Conservation (phyloP, 345 rosid genomes). For the Sonneratia caseolaris region DNA sequence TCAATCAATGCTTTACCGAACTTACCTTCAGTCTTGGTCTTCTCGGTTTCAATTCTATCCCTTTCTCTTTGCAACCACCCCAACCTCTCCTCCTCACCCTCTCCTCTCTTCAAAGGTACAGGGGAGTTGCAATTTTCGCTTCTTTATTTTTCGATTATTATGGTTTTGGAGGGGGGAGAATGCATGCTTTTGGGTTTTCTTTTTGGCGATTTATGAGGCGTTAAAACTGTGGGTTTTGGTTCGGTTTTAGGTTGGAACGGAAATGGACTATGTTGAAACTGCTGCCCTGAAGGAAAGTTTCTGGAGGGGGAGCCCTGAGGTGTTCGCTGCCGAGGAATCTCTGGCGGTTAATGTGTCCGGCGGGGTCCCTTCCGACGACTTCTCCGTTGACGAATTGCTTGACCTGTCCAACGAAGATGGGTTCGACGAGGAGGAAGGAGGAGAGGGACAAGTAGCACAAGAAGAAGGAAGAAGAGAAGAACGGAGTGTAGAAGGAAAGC, state of each 20-base stretch:
- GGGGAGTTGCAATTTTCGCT: neutral
- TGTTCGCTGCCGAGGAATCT: constrained; percentile 7
- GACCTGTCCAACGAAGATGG: constrained; percentile 69
- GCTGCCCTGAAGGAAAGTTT: constrained; percentile 52
- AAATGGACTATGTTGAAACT: constrained; percentile 60
- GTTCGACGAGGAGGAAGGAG: constrained; percentile 25
- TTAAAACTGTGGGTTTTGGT: constrained; percentile 1
- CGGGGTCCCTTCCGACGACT: constrained; percentile 47
- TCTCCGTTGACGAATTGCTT: constrained; percentile 62
- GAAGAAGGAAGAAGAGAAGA: neutral
- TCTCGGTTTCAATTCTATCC: neutral
- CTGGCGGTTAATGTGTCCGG: constrained; percentile 19
- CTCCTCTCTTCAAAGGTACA: constrained; percentile 2
- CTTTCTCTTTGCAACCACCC: constrained; percentile 2
- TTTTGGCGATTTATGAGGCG: neutral
- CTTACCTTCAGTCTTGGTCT: constrained; percentile 27
- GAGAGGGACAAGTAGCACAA: constrained; percentile 15
- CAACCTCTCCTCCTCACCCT: constrained; percentile 6
- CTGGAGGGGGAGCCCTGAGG: constrained; percentile 27
- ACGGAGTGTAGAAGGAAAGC: constrained; percentile 1
- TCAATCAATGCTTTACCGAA: constrained; percentile 64
- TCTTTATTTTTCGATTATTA: neutral
- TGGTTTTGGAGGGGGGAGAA: neutral
- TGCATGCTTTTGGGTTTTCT: neutral
- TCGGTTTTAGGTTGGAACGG: constrained; percentile 14